Evolutionary conservation across 805 yeast species (phyloP), one percentile per base, ranked within the genome.

Genomic region (Barnettozyma wickerhamii): DNA sequence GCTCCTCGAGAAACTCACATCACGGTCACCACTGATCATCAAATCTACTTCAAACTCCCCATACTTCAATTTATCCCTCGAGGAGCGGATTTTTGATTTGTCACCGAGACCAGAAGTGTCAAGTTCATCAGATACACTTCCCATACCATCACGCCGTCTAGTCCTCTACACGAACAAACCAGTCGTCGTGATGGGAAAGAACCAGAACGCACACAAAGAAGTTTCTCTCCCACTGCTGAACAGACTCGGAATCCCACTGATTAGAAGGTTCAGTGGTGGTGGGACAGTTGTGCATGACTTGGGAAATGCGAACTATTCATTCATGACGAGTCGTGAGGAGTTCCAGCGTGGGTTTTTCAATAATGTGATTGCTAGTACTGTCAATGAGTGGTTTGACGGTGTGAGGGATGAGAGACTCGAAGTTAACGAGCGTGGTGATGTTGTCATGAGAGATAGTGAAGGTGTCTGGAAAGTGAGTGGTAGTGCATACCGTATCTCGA

Each of bases 261-360:
- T 93, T 6, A 68, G 99, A 50, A 68, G 99, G 41, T 66, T 74
- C 35, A 81, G 93, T 7, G 99, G 99, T 0, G 99, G 99, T 2
- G 99, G 99, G 0, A 79, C 97, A 0, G 99, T 93, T 1, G 95
- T 89, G 10, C 99, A 93, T 59, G 99, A 91, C 60, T 49, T 70
- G 5, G 96, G 97, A 0, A 93, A 93, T 53, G 79, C 82, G 15
- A 93, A 93, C 56, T 93, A 82, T 61, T 81, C 95, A 5, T 88
- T 76, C 53, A 79, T 91, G 67, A 78, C 85, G 9, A 69, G 85
- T 4, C 74, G 85, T 46, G 72, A 69, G 10, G 72, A 71, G 3
- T 93, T 93, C 56, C 68, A 74, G 63, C 56, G 95, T 49, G 65
- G 40, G 2, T 48, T 30, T 35, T 56, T 57, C 38, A 58, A 59